Percentiles rank a stretch among this genome's conserved stretches.
phyloP scores from a whole-genome alignment of 2,329 filamentous ascomycete species.

The Lasiodiplodia sp. region DNA sequence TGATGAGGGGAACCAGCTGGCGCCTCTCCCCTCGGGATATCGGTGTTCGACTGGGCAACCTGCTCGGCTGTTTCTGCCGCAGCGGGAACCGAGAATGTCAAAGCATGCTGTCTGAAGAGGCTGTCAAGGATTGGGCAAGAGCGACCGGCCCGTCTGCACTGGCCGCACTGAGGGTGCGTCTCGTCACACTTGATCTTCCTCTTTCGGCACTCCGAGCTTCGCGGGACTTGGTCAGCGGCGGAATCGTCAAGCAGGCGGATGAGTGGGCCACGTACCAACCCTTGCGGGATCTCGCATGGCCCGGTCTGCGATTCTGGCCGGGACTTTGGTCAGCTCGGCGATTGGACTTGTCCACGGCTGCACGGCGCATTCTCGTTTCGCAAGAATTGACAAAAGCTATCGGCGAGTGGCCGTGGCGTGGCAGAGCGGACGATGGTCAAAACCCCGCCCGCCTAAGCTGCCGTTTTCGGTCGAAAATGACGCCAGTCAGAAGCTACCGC shows the following conservation, averaged over 20 bases:
- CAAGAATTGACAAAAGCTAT: neutral
- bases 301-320: neutral
- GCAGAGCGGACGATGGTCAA: neutral
- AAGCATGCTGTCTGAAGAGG: neutral
- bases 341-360: neutral
- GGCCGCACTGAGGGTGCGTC: neutral
- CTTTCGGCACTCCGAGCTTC: neutral
- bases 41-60: neutral
- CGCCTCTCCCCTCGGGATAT: no score
- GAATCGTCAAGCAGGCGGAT: neutral
- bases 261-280: neutral
- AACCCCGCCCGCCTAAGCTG: neutral
- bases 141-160: neutral
- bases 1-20: no score
- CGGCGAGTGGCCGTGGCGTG: no score
- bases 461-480: neutral
- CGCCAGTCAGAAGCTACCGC: neutral
- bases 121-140: neutral
- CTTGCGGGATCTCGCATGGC: neutral
- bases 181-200: neutral
- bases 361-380: neutral
- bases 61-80: no score
- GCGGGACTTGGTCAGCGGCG: neutral
- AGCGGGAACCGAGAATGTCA: neutral
- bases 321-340: neutral